phyloP scores from a whole-genome alignment of 164 flowering plant genomes.

The Magnolia changhungtana region DNA sequence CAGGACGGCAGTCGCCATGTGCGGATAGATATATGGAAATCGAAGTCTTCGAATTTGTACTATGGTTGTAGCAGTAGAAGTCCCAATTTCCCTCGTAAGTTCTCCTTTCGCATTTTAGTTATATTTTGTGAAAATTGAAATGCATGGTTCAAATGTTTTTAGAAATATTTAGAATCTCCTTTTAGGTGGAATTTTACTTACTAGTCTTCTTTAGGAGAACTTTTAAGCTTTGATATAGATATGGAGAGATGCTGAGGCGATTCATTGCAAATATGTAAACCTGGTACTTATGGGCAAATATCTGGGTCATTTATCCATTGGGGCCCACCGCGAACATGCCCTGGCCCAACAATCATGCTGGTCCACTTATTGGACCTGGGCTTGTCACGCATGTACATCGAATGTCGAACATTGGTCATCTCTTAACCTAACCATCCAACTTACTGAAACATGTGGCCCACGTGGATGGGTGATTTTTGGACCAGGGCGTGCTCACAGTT shows the following conservation, averaged over 20 bases:
- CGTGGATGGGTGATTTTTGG: too few species aligned
- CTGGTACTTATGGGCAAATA: background rate
- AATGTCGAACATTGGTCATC: too few species aligned
- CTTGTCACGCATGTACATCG: too few species aligned
- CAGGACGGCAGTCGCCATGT: conserved; percentile 31
- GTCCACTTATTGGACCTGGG: too few species aligned
- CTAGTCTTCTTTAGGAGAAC: background rate
- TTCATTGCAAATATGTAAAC: background rate
- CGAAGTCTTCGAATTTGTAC: conserved; percentile 55
- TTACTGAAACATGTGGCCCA: too few species aligned
- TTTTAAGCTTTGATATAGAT: background rate
- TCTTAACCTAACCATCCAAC: too few species aligned
- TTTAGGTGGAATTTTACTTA: background rate
- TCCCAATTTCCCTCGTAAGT: conserved; percentile 67
- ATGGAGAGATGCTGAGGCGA: background rate
- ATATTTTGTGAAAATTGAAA: background rate
- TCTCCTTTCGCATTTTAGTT: background rate
- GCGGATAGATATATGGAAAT: conserved; percentile 82
- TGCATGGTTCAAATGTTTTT: background rate
- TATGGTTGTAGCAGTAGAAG: conserved; percentile 79
- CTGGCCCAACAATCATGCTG: too few species aligned
- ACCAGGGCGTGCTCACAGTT: too few species aligned
- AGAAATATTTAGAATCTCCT: background rate
- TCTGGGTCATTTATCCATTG: background rate
- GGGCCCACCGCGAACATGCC: too few species aligned